Conservation (phyloP, 805 yeast species). For the Starmera pachycereana region DNA sequence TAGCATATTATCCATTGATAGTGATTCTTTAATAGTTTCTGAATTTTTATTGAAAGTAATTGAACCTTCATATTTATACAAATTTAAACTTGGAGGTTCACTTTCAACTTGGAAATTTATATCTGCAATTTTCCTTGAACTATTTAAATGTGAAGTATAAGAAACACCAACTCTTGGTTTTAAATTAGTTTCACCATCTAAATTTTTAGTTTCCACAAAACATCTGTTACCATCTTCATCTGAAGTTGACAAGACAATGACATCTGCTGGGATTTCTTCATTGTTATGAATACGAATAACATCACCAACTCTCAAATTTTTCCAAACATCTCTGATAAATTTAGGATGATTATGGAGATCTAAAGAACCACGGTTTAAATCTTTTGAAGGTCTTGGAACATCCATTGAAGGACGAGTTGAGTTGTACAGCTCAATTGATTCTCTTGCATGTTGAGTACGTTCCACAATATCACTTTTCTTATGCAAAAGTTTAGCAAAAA, state of each 20-base stretch:
- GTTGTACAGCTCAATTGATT: constrained; percentile 9
- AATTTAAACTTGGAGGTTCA: constrained; percentile 74
- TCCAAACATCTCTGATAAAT: constrained; percentile 34
- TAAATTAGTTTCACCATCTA: constrained; percentile 73
- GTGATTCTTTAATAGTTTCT: constrained; percentile 37
- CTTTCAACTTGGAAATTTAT: constrained; percentile 55
- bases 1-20: constrained; percentile 55
- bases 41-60: constrained; percentile 38
- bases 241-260: constrained; percentile 38
- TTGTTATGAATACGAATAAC: constrained; percentile 43
- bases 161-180: constrained; percentile 64
- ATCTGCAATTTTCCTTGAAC: constrained; percentile 35
- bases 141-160: constrained; percentile 38
- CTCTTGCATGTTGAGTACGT: constrained; percentile 2
- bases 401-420: no score
- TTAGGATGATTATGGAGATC: constrained; percentile 43
- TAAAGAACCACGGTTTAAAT: constrained; percentile 58
- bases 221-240: constrained; percentile 39
- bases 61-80: constrained; percentile 68
- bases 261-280: constrained; percentile 56
- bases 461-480: constrained; percentile 6
- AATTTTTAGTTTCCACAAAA: constrained; percentile 69
- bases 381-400: constrained; percentile 42
- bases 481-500: constrained; percentile 10
- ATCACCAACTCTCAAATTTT: constrained; percentile 40